These are phyloP conservation scores for Suillus sp. DNA, from an alignment of 768 basidiomycete genomes.

Conservation along the genomic window DNA sequence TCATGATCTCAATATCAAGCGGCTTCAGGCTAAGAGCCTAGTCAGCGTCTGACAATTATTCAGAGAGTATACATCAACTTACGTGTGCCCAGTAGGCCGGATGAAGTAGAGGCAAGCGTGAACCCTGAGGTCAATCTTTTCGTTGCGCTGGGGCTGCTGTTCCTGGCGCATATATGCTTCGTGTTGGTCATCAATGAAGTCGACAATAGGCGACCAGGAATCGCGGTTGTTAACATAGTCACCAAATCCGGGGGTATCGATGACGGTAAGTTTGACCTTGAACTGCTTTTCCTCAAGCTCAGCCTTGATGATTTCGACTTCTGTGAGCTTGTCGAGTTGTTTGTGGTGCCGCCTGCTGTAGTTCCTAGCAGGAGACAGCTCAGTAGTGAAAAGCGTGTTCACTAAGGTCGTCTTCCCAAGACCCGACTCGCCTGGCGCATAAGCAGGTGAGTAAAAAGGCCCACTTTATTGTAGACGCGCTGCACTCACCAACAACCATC, in stretches of 20 bases:
- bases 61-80: constrained; percentile 35
- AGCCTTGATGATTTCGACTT: constrained; percentile 99
- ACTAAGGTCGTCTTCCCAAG: constrained; percentile 97
- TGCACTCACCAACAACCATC: constrained; percentile 88
- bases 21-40: constrained; percentile 71
- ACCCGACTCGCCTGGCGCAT: constrained; percentile 85
- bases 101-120: constrained; percentile 99
- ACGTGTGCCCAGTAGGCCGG: constrained; percentile 95
- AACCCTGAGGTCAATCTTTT: constrained; percentile 94
- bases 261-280: constrained; percentile 98
- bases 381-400: constrained; percentile 98
- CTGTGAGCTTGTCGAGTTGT: constrained; percentile 98
- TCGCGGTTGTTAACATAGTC: constrained; percentile 99
- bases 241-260: constrained; percentile 98
- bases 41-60: constrained; percentile 8
- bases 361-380: constrained; percentile 90
- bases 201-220: constrained; percentile 97
- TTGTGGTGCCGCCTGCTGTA: constrained; percentile 88
- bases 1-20: constrained; percentile 99
- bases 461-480: neutral
- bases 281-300: constrained; percentile 99
- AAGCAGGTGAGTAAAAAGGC: neutral
- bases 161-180: constrained; percentile 97
- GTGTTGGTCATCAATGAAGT: constrained; percentile 97
- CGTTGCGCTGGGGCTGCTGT: constrained; percentile 93